These are phyloP conservation scores for Stagonosporopsis chrysanthemi DNA, from an alignment of 2,329 filamentous ascomycete genomes.

Conservation along the genomic window DNA sequence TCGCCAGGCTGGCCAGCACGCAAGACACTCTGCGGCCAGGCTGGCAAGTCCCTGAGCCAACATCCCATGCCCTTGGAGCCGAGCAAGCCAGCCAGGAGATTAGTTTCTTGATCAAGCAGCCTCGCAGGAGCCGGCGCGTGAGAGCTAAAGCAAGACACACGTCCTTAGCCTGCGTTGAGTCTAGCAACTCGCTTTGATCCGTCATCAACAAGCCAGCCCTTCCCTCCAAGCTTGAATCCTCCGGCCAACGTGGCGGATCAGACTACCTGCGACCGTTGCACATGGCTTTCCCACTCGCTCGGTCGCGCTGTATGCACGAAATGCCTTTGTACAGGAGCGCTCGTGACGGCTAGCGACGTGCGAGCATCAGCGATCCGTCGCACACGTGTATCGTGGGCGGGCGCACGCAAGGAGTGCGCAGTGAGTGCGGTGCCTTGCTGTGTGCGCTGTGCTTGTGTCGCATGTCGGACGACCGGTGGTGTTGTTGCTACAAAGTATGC, in stretches of 20 bases:
- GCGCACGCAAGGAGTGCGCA: slow-evolving; percentile 18
- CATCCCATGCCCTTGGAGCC: slow-evolving; percentile 11
- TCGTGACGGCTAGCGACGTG: slow-evolving; percentile 19
- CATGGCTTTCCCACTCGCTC: slow-evolving; percentile 27
- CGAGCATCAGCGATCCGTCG: slow-evolving; percentile 24
- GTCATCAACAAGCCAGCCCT: slow-evolving; percentile 11
- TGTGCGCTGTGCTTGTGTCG: slow-evolving; percentile 18
- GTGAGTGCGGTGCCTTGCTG: slow-evolving; percentile 11
- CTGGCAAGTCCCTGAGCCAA: slow-evolving; percentile 19
- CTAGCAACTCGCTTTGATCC: slow-evolving; percentile 17
- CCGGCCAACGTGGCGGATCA: slow-evolving; percentile 39
- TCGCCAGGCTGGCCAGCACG: slow-evolving; percentile 13
- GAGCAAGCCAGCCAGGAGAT: slow-evolving; percentile 14
- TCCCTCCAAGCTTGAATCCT: slow-evolving; percentile 23
- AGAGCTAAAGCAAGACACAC: slow-evolving; percentile 16
- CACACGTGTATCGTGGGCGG: slow-evolving; percentile 18
- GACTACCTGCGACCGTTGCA: slow-evolving; percentile 25
- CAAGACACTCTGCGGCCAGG: slow-evolving; percentile 13
- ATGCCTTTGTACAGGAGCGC: slow-evolving; percentile 21
- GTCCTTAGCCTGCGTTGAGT: slow-evolving; percentile 7
- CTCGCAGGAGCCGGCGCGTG: slow-evolving; percentile 17
- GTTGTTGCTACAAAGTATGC: slow-evolving; percentile 11
- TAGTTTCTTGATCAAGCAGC: slow-evolving; percentile 13
- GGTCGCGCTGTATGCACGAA: slow-evolving; percentile 34
- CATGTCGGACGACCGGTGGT: slow-evolving; percentile 9